Conservation (phyloP, 176 grass and related monocot species). For the Rhipidocladum racemiflorum region DNA sequence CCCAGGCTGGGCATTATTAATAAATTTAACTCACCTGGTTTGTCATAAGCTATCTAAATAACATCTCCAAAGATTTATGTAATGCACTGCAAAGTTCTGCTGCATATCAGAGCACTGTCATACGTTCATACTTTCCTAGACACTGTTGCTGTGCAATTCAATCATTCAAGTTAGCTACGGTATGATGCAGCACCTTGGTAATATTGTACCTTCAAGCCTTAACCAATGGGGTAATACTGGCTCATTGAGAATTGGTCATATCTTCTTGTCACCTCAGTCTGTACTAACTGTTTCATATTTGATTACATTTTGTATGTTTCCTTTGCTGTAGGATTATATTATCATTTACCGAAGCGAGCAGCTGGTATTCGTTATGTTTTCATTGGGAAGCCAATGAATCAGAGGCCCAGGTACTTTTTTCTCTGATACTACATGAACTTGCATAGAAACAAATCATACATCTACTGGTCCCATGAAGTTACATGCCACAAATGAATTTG, state of each 20-base stretch:
- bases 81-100: neutral
- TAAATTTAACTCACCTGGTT: neutral
- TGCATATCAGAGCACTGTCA: constrained; percentile 20
- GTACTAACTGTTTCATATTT: constrained; percentile 28
- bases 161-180: neutral
- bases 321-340: constrained; percentile 80
- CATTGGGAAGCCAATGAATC: constrained; percentile 93
- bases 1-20: neutral
- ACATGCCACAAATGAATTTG: neutral
- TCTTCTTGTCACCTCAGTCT: neutral
- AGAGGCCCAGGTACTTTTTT: constrained; percentile 76
- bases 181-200: neutral
- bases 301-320: constrained; percentile 25
- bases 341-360: constrained; percentile 91
- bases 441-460: neutral
- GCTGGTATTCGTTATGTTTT: constrained; percentile 96
- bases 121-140: neutral
- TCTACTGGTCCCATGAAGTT: neutral
- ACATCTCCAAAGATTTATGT: neutral
- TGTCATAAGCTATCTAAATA: constrained; percentile 7
- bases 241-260: neutral
- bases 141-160: neutral
- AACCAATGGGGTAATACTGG: neutral
- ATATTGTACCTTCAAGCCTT: constrained; percentile 17
- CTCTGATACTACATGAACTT: neutral